These are phyloP conservation scores for Phyllosticta ampelicida DNA, from an alignment of 2,329 filamentous ascomycete species.

Conservation along the genomic window DNA sequence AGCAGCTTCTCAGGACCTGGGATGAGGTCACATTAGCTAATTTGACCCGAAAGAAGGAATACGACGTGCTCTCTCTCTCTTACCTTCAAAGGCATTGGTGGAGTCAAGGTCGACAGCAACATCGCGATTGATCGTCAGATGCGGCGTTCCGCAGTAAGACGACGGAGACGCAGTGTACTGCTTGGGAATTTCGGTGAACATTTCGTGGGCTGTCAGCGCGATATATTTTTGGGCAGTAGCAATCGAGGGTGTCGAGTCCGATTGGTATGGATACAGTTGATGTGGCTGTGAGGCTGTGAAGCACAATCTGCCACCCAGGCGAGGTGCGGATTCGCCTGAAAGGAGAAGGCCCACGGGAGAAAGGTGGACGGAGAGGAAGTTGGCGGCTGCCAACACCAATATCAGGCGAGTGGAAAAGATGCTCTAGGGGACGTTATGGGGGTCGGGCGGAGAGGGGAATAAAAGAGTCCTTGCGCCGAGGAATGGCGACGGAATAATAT, in stretches of 20 bases:
- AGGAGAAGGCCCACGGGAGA: slow-evolving; percentile 79
- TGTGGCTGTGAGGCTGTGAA: slow-evolving; percentile 46
- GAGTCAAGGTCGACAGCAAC: slow-evolving; percentile 89
- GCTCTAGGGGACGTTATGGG: slow-evolving; percentile 73
- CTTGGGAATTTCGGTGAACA: slow-evolving; percentile 75
- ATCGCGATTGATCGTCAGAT: slow-evolving; percentile 94
- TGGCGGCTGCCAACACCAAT: slow-evolving; percentile 83
- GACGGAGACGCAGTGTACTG: slow-evolving; percentile 76
- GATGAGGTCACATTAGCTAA: slow-evolving; percentile 15
- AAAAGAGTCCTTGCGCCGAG: slow-evolving; percentile 69
- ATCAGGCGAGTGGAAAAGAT: slow-evolving; percentile 39
- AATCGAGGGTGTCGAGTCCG: not conserved
- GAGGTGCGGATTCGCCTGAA: slow-evolving; percentile 88
- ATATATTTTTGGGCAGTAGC: slow-evolving; percentile 12
- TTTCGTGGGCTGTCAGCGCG: slow-evolving; percentile 43
- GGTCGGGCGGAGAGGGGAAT: slow-evolving; percentile 75
- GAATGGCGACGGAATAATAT: slow-evolving; percentile 68
- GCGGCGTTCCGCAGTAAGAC: slow-evolving; percentile 64
- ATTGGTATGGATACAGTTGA: slow-evolving; percentile 1
- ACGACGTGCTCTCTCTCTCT: slow-evolving; percentile 12
- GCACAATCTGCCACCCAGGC: slow-evolving; percentile 97
- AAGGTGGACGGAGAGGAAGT: slow-evolving; percentile 50
- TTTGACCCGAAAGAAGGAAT: not conserved
- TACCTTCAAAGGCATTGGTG: slow-evolving; percentile 89
- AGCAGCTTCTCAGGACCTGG: slow-evolving; percentile 88